These are phyloP conservation scores for Aspergillus sp. DNA, from an alignment of 2,329 filamentous ascomycete species.

Conservation along the genomic window DNA sequence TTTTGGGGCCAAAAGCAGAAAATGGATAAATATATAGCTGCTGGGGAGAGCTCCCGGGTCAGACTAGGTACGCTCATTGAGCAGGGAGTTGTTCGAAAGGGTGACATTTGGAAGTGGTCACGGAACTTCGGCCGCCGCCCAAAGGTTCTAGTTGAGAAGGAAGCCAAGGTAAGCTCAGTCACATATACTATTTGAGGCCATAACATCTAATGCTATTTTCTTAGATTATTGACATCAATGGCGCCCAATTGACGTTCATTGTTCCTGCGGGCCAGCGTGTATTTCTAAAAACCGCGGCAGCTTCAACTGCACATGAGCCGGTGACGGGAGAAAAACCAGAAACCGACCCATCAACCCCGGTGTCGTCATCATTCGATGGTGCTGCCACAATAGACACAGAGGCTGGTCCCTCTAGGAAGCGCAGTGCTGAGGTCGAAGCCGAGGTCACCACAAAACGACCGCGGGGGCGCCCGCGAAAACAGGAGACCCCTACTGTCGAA, in stretches of 20 bases:
- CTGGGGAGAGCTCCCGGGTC: constrained; percentile 44
- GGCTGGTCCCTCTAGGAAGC: constrained; percentile 13
- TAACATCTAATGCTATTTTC: not conserved
- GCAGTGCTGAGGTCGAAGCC: constrained; percentile 13
- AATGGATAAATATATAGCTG: constrained; percentile 29
- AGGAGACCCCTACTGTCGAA: not conserved
- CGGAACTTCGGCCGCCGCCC: constrained; percentile 27
- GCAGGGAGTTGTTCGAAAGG: constrained; percentile 35
- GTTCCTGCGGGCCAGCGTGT: constrained; percentile 40
- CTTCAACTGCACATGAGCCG: not conserved
- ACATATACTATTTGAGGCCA: not conserved
- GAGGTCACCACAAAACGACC: constrained; percentile 1
- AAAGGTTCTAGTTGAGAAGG: constrained; percentile 42
- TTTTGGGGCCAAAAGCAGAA: constrained; percentile 60
- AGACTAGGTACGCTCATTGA: constrained; percentile 38
- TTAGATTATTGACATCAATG: constrained; percentile 36
- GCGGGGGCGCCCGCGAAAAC: not conserved
- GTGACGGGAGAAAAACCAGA: not conserved
- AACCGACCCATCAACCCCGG: not conserved
- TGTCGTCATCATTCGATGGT: not conserved
- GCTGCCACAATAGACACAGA: not conserved
- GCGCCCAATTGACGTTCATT: constrained; percentile 34
- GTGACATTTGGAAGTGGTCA: constrained; percentile 44
- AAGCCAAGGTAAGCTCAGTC: constrained; percentile 36
- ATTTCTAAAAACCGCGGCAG: constrained; percentile 26